Evolutionary conservation across 768 basidiomycete species (phyloP).

Genomic region (Leccinum boreale): DNA sequence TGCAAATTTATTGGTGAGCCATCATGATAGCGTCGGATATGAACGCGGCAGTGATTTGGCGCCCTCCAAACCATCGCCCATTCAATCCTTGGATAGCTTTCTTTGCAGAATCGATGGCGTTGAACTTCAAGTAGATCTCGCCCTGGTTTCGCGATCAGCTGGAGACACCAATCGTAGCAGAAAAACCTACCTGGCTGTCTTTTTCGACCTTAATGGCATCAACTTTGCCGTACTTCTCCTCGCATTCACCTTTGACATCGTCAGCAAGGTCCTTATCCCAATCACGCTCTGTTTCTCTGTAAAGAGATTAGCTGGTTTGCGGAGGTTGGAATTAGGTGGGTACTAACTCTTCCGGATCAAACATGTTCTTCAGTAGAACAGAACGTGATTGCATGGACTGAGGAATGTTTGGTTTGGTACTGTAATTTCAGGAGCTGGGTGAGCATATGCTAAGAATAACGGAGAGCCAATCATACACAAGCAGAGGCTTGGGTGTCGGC

Average conservation of each 20-base stretch:
- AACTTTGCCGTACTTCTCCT: constrained; percentile 86
- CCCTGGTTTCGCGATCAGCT: constrained; percentile 51
- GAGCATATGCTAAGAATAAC: constrained; percentile 1
- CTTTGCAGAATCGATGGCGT: constrained; percentile 71
- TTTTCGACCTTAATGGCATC: constrained; percentile 89
- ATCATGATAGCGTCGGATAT: constrained; percentile 94
- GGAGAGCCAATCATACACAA: constrained; percentile 47
- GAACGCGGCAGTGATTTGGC: constrained; percentile 81
- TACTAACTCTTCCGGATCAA: constrained; percentile 91
- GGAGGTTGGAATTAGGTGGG: not conserved
- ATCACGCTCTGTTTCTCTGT: constrained; percentile 89
- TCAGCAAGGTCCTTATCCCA: constrained; percentile 97
- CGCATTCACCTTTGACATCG: constrained; percentile 93
- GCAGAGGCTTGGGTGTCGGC: constrained; percentile 54
- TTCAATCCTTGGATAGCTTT: constrained; percentile 87
- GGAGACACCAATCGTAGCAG: not conserved
- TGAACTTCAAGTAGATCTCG: constrained; percentile 96
- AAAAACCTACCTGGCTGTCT: constrained; percentile 77
- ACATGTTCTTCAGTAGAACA: constrained; percentile 92
- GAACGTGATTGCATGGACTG: constrained; percentile 87
- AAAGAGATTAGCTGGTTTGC: constrained; percentile 7
- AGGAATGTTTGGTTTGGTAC: constrained; percentile 75
- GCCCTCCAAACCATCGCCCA: constrained; percentile 96
- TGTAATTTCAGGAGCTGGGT: constrained; percentile 29
- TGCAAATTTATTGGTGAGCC: constrained; percentile 65